Evolutionary conservation across 768 basidiomycete genomes (phyloP), one percentile per base, ranked within the genome.

Genomic region (Tremella fuciformis): DNA sequence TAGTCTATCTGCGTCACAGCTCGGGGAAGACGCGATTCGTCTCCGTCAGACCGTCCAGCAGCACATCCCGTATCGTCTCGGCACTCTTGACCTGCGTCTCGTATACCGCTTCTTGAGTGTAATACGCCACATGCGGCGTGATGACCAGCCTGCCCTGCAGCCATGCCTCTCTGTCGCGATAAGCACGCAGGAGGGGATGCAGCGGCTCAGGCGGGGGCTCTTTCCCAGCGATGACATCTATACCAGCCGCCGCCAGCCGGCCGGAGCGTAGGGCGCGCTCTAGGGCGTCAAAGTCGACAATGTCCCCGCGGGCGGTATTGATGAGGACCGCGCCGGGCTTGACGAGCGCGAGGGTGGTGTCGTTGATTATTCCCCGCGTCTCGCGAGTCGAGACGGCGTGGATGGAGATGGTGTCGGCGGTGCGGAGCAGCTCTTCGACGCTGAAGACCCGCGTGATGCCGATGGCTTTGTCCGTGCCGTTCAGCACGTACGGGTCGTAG

Each of bases 221-320:
- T 34, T 34, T 34, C 38, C 80, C 67, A 48, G 85, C 84, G 64
- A 82, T 86, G 0, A 87, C 85, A 70, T 86, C 85, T 55, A 86
- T 71, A 0, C 84, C 85, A 0, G 82, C 85, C 0, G 84, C 85
- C 1, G 80, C 80, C 38, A 86, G 84, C 39, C 59, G 76, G 46
- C 77, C 78, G 34, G 80, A 67, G 59, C 78, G 68, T 58, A 86
- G 67, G 2, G 78, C 80, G 8, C 82, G 71, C 7, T 86, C 59
- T 29, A 88, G 66, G 0, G 82, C 85, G 0, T 50, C 63, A 62
- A 86, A 85, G 54, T 86, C 82, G 1, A 88, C 81, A 19, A 87
- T 69, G 1, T 84, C 84, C 0, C 86, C 86, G 52, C 86, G 76
- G 1, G 84, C 83, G 1, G 85, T 85, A 66, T 87, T 88, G 67